Base-by-base conservation (phyloP, 805 yeast genomes). In the Kodamaea sagamina region DNA sequence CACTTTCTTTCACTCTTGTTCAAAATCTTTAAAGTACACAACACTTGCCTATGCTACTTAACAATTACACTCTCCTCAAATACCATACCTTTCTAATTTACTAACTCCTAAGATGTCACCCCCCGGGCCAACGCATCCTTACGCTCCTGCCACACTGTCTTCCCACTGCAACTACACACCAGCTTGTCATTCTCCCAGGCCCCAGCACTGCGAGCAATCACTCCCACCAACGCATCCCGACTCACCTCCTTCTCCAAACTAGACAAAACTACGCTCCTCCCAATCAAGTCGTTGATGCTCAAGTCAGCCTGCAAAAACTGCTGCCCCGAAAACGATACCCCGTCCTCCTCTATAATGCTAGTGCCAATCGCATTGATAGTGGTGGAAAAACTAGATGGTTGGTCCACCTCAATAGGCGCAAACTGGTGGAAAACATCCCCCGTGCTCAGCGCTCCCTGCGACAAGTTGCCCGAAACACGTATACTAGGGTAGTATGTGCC, bases 111-210 rank as follows among this genome's bases (percentile, higher is more conserved):
- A 4, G 40, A 31, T 18, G 58, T 65, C 15, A 79, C 62, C 6
- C 93, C 93, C 50, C 77, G 77, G 4, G 61, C 50, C 25, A 79
- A 61, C 1, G 95, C 95, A 56, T 89, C 96, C 39, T 71, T 63
- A 43, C 97, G 74, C 63, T 92, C 99, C 61, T 93, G 89, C 98
- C 99, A 92, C 18, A 92, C 80, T 0, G 96, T 87, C 72, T 89
- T 89, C 12, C 99, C 99, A 11, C 92, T 82, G 63, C 98, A 93
- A 25, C 92, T 83, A 65, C 99, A 92, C 2, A 92, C 95, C 47
- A 82, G 82, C 65, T 92, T 92, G 53, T 85, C 87, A 65, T 93
- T 93, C 59, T 92, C 96, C 97, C 98, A 93, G 18, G 82, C 86
- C 11, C 99, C 99, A 1, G 99, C 98, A 55, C 95, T 85, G 57